phyloP scores from a whole-genome alignment of 2,329 filamentous ascomycete species.

The Pseudocercospora ulei region DNA sequence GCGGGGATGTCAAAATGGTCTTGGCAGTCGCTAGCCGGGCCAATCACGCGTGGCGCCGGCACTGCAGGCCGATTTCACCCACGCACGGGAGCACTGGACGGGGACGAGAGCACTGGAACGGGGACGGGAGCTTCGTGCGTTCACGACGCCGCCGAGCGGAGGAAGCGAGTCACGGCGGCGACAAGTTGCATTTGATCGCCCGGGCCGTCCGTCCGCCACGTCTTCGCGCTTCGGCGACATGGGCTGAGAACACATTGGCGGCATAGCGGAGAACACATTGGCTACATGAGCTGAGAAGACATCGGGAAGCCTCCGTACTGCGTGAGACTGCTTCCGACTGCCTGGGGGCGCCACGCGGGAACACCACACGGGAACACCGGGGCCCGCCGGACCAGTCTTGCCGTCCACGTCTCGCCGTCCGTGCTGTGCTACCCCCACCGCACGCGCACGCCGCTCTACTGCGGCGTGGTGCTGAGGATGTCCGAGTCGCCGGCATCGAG shows the following conservation, averaged over 20 bases:
- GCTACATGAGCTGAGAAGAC: too few relatives aligned
- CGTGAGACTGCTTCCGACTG: too few relatives aligned
- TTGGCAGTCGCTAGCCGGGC: slow-evolving; percentile 5
- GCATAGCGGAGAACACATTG: too few relatives aligned
- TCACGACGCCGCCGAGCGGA: neutral
- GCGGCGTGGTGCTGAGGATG: slow-evolving; percentile 68
- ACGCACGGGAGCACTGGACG: too few relatives aligned
- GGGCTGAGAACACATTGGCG: too few relatives aligned
- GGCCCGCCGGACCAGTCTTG: slow-evolving; percentile 12
- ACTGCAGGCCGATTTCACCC: too few relatives aligned
- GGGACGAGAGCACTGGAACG: too few relatives aligned
- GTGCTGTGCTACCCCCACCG: slow-evolving; percentile 10
- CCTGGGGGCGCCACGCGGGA: too few relatives aligned
- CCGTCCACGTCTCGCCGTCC: slow-evolving; percentile 7
- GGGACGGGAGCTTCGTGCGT: slow-evolving; percentile 1
- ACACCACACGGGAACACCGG: slow-evolving; percentile 2
- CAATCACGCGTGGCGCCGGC: too few relatives aligned
- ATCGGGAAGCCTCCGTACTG: too few relatives aligned
- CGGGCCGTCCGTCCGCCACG: slow-evolving; percentile 13
- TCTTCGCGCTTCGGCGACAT: too few relatives aligned
- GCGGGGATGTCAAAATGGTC: too few relatives aligned
- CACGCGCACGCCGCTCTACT: slow-evolving; percentile 29
- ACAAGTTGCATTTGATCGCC: slow-evolving; percentile 14
- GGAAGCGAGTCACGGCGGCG: slow-evolving; percentile 3
- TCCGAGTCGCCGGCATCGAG: slow-evolving; percentile 95